These are phyloP conservation scores for Coemansia sp. DNA, from an alignment of 192 early-diverging fungal species.

Conservation along the genomic window DNA sequence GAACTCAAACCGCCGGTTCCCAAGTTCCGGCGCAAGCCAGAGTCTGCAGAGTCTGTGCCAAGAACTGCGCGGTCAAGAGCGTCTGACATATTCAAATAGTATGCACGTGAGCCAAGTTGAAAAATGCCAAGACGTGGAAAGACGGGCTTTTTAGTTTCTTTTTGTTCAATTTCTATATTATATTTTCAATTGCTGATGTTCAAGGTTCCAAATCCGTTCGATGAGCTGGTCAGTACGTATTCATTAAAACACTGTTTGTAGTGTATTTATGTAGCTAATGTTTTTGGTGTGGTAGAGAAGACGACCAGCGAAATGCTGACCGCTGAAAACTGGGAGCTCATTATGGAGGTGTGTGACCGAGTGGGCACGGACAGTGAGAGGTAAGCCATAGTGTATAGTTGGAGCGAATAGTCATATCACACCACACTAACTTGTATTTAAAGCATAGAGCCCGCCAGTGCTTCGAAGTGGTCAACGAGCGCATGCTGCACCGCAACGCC, in stretches of 20 bases:
- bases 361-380: conserved; percentile 53
- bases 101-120: not conserved
- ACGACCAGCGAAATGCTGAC: conserved; percentile 93
- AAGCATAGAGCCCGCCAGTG: conserved; percentile 58
- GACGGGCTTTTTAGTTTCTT: conserved; percentile 1
- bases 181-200: conserved; percentile 35
- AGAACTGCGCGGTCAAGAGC: conserved; percentile 4
- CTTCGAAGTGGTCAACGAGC: conserved; percentile 70
- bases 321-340: conserved; percentile 90
- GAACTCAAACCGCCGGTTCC: conserved; percentile 55
- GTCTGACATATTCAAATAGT: conserved; percentile 34
- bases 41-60: not conserved
- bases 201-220: conserved; percentile 49
- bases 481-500: conserved; percentile 75
- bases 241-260: not conserved
- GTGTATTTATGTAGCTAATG: too few relatives aligned
- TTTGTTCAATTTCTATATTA: conserved; percentile 5
- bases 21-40: conserved; percentile 22
- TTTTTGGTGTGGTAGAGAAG: conserved; percentile 49
- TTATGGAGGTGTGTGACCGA: conserved; percentile 71
- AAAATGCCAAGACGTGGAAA: not conserved
- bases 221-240: conserved; percentile 55
- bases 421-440: too few relatives aligned
- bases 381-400: conserved; percentile 9
- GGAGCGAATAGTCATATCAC: too few relatives aligned